Conservation (phyloP, 2,329 filamentous ascomycete genomes). For the Alternaria novae-zelandiae region DNA sequence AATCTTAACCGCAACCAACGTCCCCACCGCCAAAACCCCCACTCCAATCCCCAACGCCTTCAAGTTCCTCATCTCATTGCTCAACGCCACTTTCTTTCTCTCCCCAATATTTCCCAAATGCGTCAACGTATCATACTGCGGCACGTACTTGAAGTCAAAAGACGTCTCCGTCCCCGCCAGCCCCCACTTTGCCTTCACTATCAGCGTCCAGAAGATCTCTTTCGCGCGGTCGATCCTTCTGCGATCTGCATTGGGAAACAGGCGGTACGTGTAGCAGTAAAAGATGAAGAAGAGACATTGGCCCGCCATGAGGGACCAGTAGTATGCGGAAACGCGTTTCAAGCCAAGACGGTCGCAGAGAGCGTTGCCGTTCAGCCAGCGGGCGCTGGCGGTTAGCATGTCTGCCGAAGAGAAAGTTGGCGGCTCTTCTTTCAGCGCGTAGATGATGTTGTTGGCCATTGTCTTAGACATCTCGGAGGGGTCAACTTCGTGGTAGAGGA, state of each 20-base stretch:
- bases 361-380: conserved; percentile 73
- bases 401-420: conserved; percentile 70
- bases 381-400: conserved; percentile 71
- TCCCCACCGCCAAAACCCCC: conserved; percentile 33
- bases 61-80: conserved; percentile 57
- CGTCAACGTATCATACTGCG: conserved; percentile 60
- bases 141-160: conserved; percentile 76
- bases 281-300: conserved; percentile 72
- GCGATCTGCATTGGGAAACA: conserved; percentile 57
- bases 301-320: conserved; percentile 65
- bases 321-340: conserved; percentile 62
- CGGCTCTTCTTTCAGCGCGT: conserved; percentile 68
- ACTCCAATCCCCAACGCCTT: conserved; percentile 53
- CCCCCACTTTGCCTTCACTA: conserved; percentile 69
- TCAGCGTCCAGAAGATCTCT: conserved; percentile 63
- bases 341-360: conserved; percentile 67
- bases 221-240: conserved; percentile 61
- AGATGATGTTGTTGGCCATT: conserved; percentile 78
- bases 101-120: conserved; percentile 54
- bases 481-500: conserved; percentile 69
- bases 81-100: conserved; percentile 45
- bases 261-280: conserved; percentile 60
- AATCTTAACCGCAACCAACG: conserved; percentile 34
- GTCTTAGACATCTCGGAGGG: conserved; percentile 68
- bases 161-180: conserved; percentile 65